A percentile compares a stretch with the other conserved stretches of the same genome.
Conservation (phyloP, 2,329 filamentous ascomycete species). For the Penicillium sp. region DNA sequence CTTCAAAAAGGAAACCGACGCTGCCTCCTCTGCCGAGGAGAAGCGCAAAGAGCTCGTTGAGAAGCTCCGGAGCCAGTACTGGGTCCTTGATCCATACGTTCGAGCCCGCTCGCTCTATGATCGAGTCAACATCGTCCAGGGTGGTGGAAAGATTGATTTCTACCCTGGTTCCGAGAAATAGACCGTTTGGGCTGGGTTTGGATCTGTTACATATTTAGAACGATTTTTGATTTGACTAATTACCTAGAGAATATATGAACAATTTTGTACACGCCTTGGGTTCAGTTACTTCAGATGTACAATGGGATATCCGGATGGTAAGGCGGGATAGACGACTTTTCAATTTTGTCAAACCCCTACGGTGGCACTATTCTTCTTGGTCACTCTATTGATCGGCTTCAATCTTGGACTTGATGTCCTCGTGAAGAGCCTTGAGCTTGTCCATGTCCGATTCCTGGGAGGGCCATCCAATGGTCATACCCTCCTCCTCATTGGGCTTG, state of each 20-base stretch:
- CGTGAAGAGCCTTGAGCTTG: slow-evolving; percentile 73
- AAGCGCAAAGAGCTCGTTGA: slow-evolving; percentile 64
- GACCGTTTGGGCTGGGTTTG: neutral
- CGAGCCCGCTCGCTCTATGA: slow-evolving; percentile 84
- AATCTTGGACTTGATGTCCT: slow-evolving; percentile 89
- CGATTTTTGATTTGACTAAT: slow-evolving; percentile 6
- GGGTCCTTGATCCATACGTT: slow-evolving; percentile 84
- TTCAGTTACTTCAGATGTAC: neutral
- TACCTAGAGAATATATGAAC: slow-evolving; percentile 10
- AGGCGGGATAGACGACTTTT: neutral
- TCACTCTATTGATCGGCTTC: slow-evolving; percentile 43
- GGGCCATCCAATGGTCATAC: slow-evolving; percentile 80
- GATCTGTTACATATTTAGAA: slow-evolving; percentile 1
- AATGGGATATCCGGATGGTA: neutral
- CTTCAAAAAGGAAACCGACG: slow-evolving; percentile 46
- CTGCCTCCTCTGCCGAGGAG: slow-evolving; percentile 53
- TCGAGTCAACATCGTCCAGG: slow-evolving; percentile 69
- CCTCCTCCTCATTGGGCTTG: slow-evolving; percentile 82
- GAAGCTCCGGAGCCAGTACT: slow-evolving; percentile 74
- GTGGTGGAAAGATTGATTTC: slow-evolving; percentile 69
- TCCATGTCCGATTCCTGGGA: slow-evolving; percentile 76
- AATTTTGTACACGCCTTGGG: neutral
- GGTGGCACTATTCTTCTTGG: too few relatives aligned
- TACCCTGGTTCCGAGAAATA: slow-evolving; percentile 53
- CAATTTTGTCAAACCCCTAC: neutral